Evolutionary conservation across 2,329 filamentous ascomycete genomes (phyloP).

Genomic region (Penicillium sp.): DNA sequence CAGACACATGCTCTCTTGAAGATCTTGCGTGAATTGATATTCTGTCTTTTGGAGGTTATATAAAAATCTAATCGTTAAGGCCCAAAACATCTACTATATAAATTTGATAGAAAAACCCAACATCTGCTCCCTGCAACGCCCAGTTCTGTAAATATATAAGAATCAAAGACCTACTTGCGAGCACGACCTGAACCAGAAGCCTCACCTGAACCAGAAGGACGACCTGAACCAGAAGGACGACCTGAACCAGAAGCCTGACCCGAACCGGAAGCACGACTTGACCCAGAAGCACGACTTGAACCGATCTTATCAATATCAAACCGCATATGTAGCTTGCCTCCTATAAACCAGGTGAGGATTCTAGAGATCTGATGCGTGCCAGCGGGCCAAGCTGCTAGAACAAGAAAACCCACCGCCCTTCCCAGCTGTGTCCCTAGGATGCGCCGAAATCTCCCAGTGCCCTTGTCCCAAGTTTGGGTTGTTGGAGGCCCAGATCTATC

Average conservation of each 20-base stretch:
- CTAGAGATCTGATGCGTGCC: background rate
- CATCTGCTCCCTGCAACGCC: background rate
- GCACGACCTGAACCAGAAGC: background rate
- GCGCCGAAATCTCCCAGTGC: background rate
- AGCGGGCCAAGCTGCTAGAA: background rate
- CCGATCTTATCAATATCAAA: background rate
- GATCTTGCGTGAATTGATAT: background rate
- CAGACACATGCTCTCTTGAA: background rate
- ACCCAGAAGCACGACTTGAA: background rate
- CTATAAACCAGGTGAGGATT: background rate
- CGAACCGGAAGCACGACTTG: background rate
- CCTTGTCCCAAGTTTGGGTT: background rate
- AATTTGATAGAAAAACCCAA: background rate
- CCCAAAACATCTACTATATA: background rate
- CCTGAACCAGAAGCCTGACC: too few species aligned
- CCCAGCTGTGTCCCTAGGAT: slow-evolving; percentile 1
- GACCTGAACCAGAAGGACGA: background rate
- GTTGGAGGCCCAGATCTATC: too few species aligned
- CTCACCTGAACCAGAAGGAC: background rate
- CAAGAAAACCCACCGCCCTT: background rate
- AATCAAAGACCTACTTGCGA: background rate
- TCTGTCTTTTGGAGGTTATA: background rate
- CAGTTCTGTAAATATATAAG: background rate
- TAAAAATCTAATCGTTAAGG: background rate
- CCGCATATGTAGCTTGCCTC: background rate